Percentiles rank a stretch among this genome's conserved stretches.
These are phyloP conservation scores for Teratosphaeria pseudoeucalypti DNA, from an alignment of 2,329 filamentous ascomycete genomes.

Conservation along the genomic window DNA sequence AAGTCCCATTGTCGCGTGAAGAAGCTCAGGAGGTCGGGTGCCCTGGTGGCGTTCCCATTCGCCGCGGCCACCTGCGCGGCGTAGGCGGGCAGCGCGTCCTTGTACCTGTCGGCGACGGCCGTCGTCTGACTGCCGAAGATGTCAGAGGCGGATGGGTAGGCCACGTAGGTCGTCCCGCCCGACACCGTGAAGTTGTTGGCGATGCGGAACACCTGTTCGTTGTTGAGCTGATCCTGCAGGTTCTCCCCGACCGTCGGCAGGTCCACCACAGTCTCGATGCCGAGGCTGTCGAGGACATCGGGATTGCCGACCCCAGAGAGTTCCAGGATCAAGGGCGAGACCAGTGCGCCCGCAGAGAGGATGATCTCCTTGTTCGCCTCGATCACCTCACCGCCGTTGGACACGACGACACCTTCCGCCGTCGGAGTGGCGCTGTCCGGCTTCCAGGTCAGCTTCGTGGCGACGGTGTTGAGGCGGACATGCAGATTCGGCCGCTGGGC, in stretches of 20 bases:
- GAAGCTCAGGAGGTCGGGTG: not conserved
- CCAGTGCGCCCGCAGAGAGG: constrained; percentile 7
- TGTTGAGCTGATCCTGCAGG: not conserved
- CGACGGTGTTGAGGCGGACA: not conserved
- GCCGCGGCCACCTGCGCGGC: not conserved
- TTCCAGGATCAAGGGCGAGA: constrained; percentile 49
- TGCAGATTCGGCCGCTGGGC: not conserved
- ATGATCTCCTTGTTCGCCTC: constrained; percentile 5
- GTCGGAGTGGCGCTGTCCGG: not conserved
- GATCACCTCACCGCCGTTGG: not conserved
- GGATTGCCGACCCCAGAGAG: constrained; percentile 49
- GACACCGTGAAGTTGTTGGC: not conserved
- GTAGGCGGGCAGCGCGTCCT: not conserved
- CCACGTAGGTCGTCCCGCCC: not conserved
- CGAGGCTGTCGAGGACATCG: constrained; percentile 36
- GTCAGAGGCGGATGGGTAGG: not conserved
- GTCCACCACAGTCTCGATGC: constrained; percentile 33
- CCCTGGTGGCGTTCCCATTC: not conserved
- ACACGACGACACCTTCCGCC: not conserved
- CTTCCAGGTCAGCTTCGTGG: not conserved
- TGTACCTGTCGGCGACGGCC: not conserved
- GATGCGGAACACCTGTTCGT: not conserved
- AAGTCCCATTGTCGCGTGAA: not conserved
- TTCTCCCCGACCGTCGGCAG: not conserved
- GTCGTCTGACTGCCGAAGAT: not conserved